These are phyloP conservation scores for Lodderomyces elongisporus DNA, from an alignment of 1,139 yeast genomes.

Conservation along the genomic window DNA sequence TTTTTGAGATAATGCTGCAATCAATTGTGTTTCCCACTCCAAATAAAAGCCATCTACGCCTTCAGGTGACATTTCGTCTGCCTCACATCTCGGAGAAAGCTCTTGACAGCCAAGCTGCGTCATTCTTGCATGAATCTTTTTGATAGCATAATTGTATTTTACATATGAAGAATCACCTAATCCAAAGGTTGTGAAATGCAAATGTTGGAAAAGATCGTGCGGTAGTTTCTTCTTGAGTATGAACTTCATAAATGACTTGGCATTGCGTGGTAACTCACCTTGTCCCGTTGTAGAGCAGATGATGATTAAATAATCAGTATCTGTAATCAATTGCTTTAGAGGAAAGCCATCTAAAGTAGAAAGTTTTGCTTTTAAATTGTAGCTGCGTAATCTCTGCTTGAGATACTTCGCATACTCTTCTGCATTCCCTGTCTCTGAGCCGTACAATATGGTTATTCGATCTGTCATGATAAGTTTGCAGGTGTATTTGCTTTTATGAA, in stretches of 20 bases:
- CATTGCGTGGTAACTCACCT: conserved; percentile 86
- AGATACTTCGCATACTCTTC: conserved; percentile 77
- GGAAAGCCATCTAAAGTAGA: conserved; percentile 62
- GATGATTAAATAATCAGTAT: conserved; percentile 51
- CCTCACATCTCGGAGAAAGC: conserved; percentile 71
- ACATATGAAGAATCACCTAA: conserved; percentile 95
- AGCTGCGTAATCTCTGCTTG: conserved; percentile 51
- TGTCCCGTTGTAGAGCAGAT: conserved; percentile 93
- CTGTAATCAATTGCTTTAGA: conserved; percentile 44
- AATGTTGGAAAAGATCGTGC: conserved; percentile 52
- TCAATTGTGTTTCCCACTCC: conserved; percentile 63
- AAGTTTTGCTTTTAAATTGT: conserved; percentile 48
- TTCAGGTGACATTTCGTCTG: conserved; percentile 78
- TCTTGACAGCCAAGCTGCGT: conserved; percentile 78
- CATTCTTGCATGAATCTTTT: conserved; percentile 73
- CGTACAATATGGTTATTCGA: conserved; percentile 63
- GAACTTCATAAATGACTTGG: conserved; percentile 66
- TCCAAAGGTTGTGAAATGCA: conserved; percentile 72
- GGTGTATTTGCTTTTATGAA: no score
- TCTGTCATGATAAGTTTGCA: no score
- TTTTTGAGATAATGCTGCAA: conserved; percentile 31
- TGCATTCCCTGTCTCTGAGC: conserved; percentile 91
- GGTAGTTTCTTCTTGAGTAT: conserved; percentile 68
- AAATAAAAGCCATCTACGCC: conserved; percentile 76
- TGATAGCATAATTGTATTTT: conserved; percentile 77